These are phyloP conservation scores for Kluyveromyces starmeri DNA, from an alignment of 805 yeast genomes.

Conservation along the genomic window DNA sequence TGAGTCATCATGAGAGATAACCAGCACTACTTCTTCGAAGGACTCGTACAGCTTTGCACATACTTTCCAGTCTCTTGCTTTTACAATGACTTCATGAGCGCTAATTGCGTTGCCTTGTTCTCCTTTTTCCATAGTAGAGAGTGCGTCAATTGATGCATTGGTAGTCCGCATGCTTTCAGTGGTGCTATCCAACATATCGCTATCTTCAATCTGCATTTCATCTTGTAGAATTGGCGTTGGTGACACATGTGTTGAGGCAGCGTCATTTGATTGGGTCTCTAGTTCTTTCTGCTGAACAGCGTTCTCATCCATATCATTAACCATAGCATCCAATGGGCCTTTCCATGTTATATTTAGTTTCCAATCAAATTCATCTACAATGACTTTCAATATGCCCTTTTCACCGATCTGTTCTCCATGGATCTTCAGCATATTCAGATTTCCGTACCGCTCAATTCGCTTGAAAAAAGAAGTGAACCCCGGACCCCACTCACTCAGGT, in stretches of 20 bases:
- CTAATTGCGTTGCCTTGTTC: slow-evolving; percentile 9
- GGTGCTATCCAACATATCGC: slow-evolving; percentile 10
- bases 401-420: slow-evolving; percentile 28
- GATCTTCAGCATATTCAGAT: slow-evolving; percentile 41
- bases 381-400: slow-evolving; percentile 12
- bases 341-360: slow-evolving; percentile 28
- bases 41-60: slow-evolving; percentile 53
- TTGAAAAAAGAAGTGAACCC: slow-evolving; percentile 47
- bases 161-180: too few relatives aligned
- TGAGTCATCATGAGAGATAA: slow-evolving; percentile 48
- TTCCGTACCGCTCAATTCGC: slow-evolving; percentile 58
- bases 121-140: slow-evolving; percentile 19
- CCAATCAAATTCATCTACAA: slow-evolving; percentile 28
- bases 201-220: slow-evolving; percentile 18
- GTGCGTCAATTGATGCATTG: slow-evolving; percentile 11
- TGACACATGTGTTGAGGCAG: not conserved
- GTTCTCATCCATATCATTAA: slow-evolving; percentile 3
- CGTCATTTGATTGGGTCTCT: not conserved
- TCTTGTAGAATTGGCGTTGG: slow-evolving; percentile 6
- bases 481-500: slow-evolving; percentile 23
- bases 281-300: not conserved
- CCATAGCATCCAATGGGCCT: slow-evolving; percentile 23
- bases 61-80: slow-evolving; percentile 58
- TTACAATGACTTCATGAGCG: slow-evolving; percentile 39
- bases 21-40: slow-evolving; percentile 52